Evolutionary conservation across 164 flowering plant species (phyloP), one percentile per base, ranked within the genome.

Genomic region (Berberis vulgaris): DNA sequence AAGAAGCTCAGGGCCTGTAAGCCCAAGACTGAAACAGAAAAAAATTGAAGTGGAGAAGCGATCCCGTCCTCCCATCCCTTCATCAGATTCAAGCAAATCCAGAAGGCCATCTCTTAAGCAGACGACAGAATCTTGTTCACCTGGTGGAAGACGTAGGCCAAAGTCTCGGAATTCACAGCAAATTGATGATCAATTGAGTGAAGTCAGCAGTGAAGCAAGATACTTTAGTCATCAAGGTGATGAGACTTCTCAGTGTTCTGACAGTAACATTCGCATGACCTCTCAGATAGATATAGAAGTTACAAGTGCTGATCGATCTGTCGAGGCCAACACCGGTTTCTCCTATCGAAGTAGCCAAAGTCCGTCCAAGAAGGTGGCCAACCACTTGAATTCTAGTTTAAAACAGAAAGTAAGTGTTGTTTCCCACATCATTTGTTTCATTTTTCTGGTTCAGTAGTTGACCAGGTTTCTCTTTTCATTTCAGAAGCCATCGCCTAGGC

Each of bases 21-120:
- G 94, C 78, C 93, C 91, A 41, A 84, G 90, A 74, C 46, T 82
- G 76, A 88, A 75, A 60, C 89, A 80, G 70, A 89, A 73, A 82
- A 88, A 80, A 72, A 74, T 73, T 11, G 94, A 89, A 76, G 38
- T 76, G 69, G 91, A 86, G 66, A 87, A 72, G 75, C 77, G 77
- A 60, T 79, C 85, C 57, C 80, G 82, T 7, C 83, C 82, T 11
- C 85, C 84, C 54, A 73, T 73, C 8, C 82, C 85, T 45, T 76
- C 86, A 43, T 73, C 91, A 59, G 94, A 90, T 74, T 67, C 70
- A n/a, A 80, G 65, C 76, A 88, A 77, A 66, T 60, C 79, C 6
- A 78, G 84, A 78, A 81, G 82, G 71, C 83, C 76, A 68, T 61
- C 81, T 42, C 66, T 55, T 64, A 72, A 69, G 68, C 78, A 80